Percentiles rank a stretch among this genome's conserved stretches.
Evolutionary conservation across 225 moss, liverwort and hornwort genomes (phyloP).

Genomic region (Bryum argenteum): DNA sequence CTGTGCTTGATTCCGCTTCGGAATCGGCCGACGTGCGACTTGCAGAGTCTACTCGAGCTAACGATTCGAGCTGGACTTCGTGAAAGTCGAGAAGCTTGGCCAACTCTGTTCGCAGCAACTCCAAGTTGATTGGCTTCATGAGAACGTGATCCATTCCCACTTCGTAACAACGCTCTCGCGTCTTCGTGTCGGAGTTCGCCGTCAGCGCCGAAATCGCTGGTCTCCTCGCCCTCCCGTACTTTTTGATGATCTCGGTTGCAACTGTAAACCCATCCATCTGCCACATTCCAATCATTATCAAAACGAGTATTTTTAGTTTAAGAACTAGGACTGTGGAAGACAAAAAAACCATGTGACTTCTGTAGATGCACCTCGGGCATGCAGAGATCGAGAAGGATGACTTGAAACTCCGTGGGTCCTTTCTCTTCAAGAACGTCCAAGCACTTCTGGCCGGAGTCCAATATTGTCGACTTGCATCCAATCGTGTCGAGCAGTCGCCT

Average conservation of each 20-base stretch:
- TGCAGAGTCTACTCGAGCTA: not conserved
- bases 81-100: slow-evolving; percentile 49
- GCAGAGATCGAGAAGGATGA: slow-evolving; percentile 81
- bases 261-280: slow-evolving; percentile 92
- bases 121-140: slow-evolving; percentile 83
- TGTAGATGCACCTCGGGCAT: slow-evolving; percentile 74
- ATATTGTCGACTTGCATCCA: slow-evolving; percentile 66
- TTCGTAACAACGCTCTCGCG: slow-evolving; percentile 71
- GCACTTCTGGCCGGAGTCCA: slow-evolving; percentile 76
- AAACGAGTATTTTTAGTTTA: no score
- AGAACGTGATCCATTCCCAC: slow-evolving; percentile 84
- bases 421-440: slow-evolving; percentile 58
- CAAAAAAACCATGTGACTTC: no score
- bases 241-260: slow-evolving; percentile 59
- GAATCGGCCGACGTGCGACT: not conserved
- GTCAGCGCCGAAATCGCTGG: slow-evolving; percentile 79
- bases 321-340: no score
- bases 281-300: not conserved
- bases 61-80: slow-evolving; percentile 14
- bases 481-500: slow-evolving; percentile 69
- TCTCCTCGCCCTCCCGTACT: slow-evolving; percentile 50
- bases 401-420: slow-evolving; percentile 67
- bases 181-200: slow-evolving; percentile 73
- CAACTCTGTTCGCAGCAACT: slow-evolving; percentile 55
- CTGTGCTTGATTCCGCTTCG: slow-evolving; percentile 32